Percentiles rank a stretch among this genome's conserved stretches.
phyloP scores from a whole-genome alignment of 228 moss, liverwort and hornwort species.

The Sphagnum fallax region DNA sequence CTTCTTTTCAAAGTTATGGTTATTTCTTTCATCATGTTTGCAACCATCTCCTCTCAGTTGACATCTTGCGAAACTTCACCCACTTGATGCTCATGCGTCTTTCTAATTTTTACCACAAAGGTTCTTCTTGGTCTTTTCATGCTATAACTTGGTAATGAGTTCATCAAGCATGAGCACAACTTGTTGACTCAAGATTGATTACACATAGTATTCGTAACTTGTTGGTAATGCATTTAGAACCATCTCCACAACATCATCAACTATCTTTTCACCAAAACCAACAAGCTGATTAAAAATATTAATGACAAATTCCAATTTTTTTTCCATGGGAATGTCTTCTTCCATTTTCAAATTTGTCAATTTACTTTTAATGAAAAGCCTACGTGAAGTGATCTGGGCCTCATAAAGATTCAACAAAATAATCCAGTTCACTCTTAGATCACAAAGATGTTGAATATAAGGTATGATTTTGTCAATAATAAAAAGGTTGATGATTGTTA shows the following conservation, averaged over 20 bases:
- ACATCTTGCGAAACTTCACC: background rate
- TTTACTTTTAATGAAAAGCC: background rate
- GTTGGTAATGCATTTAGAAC: background rate
- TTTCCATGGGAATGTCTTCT: background rate
- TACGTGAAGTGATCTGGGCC: background rate
- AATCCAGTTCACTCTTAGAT: background rate
- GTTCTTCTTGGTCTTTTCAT: background rate
- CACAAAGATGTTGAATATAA: background rate
- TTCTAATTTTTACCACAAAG: background rate
- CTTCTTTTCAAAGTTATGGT: background rate
- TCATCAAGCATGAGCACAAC: background rate
- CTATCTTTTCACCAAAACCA: background rate
- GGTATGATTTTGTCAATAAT: background rate
- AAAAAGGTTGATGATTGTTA: background rate
- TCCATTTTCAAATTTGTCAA: slow-evolving; percentile 1
- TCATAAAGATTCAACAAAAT: background rate
- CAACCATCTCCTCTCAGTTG: background rate
- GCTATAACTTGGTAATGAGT: background rate
- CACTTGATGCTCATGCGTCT: background rate
- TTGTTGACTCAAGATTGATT: background rate
- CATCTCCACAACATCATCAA: background rate
- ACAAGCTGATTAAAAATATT: background rate
- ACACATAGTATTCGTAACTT: background rate
- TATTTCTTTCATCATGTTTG: background rate
- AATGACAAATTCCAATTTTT: background rate